Conservation (phyloP, 495 filamentous ascomycete species). For the Aspergillus cavernicola region DNA sequence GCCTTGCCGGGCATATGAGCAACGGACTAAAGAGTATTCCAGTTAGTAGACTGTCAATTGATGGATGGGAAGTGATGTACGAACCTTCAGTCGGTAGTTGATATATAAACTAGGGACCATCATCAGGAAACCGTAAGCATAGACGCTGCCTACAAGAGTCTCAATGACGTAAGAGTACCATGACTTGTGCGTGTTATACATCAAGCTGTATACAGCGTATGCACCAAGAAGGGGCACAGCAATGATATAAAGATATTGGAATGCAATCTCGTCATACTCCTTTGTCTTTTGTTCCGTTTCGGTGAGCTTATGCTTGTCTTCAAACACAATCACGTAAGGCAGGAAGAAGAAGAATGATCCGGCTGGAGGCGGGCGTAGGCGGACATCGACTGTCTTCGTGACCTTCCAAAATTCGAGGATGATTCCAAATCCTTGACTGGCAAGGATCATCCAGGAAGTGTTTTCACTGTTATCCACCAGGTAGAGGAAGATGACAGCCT, state of each 20-base stretch:
- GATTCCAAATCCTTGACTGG: conserved; percentile 89
- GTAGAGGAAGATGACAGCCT: conserved; percentile 92
- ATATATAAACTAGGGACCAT: conserved; percentile 98
- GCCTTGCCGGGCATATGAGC: conserved; percentile 96
- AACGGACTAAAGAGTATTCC: conserved; percentile 54
- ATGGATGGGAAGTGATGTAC: conserved; percentile 9
- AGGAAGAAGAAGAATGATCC: conserved; percentile 65
- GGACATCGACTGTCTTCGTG: conserved; percentile 93
- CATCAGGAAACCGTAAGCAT: conserved; percentile 98
- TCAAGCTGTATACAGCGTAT: conserved; percentile 83
- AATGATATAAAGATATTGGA: conserved; percentile 89
- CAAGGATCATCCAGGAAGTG: conserved; percentile 98
- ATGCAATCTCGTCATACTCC: conserved; percentile 96
- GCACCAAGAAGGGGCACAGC: conserved; percentile 85
- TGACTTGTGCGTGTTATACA: conserved; percentile 95
- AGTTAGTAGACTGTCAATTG: conserved; percentile 16
- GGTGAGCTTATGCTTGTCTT: conserved; percentile 94
- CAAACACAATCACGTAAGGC: conserved; percentile 81
- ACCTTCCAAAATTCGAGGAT: conserved; percentile 96
- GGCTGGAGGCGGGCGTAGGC: conserved; percentile 63
- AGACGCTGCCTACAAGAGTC: conserved; percentile 91
- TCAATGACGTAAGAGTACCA: conserved; percentile 95
- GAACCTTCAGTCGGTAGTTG: conserved; percentile 88
- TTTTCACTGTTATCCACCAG: conserved; percentile 97
- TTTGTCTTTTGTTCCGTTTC: conserved; percentile 97